These are phyloP conservation scores for Mortierella sp. DNA, from an alignment of 371 early-diverging fungal species.

Conservation along the genomic window DNA sequence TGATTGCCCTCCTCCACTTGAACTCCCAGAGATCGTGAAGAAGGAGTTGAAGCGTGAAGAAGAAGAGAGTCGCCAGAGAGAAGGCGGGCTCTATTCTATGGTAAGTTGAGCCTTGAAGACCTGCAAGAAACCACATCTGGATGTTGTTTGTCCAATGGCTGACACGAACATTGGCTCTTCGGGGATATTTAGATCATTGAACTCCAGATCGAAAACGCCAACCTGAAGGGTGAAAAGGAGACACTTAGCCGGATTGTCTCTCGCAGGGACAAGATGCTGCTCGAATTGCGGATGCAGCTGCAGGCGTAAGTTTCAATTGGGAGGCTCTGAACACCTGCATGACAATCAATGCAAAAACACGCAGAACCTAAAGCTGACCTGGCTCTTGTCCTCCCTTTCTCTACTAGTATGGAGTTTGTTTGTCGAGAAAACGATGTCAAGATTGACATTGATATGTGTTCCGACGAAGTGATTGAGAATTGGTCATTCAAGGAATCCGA, in stretches of 20 bases:
- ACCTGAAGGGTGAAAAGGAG: conserved; percentile 49
- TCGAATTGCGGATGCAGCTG: conserved; percentile 38
- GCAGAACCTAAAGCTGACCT: no score
- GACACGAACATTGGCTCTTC: no score
- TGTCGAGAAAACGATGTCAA: conserved; percentile 48
- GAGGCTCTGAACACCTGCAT: neutral
- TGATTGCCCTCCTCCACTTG: conserved; percentile 17
- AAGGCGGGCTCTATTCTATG: conserved; percentile 44
- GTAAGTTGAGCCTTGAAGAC: no score
- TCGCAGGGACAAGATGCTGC: conserved; percentile 30
- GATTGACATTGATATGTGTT: conserved; percentile 40
- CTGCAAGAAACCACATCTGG: no score
- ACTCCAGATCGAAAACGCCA: conserved; percentile 47
- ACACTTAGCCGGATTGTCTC: conserved; percentile 19
- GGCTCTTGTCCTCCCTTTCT: neutral
- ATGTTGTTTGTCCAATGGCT: no score
- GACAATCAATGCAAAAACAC: no score
- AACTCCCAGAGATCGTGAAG: conserved; percentile 39
- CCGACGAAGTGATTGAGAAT: conserved; percentile 43
- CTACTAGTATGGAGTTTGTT: conserved; percentile 35
- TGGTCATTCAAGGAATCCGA: conserved; percentile 53
- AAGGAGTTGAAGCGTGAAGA: conserved; percentile 37
- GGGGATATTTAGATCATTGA: conserved; percentile 37
- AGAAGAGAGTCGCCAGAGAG: conserved; percentile 35
- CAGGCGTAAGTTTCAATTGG: conserved; percentile 35